Evolutionary conservation across 176 grass and related monocot species (phyloP).

Genomic region (Coix lacrymajobi): DNA sequence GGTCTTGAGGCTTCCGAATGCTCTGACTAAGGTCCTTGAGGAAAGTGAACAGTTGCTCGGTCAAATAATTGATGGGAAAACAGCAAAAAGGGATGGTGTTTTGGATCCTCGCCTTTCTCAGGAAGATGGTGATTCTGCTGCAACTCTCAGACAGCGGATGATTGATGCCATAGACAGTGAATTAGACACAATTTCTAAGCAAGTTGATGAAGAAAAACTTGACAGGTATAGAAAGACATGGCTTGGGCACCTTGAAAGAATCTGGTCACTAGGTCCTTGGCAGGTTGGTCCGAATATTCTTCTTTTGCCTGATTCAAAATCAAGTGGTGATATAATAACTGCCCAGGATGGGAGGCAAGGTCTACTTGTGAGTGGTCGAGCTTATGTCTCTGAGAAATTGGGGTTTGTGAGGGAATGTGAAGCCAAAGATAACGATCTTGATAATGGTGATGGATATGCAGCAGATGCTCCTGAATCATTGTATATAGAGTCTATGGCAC

Average conservation of each 20-base stretch:
- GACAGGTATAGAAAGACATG: conserved; percentile 49
- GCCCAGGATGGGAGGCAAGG: conserved; percentile 25
- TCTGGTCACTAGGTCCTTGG: conserved; percentile 64
- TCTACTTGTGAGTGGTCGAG: conserved; percentile 43
- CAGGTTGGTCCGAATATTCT: conserved; percentile 77
- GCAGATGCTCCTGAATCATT: too few species aligned
- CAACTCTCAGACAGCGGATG: conserved; percentile 50
- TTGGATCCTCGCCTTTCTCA: too few species aligned
- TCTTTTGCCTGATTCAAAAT: conserved; percentile 42
- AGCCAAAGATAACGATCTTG: too few species aligned
- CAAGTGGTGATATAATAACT: not conserved
- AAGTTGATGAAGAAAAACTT: conserved; percentile 57
- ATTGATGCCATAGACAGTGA: conserved; percentile 65
- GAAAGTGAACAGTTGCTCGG: conserved; percentile 64
- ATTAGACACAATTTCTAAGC: conserved; percentile 38
- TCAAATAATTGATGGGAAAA: conserved; percentile 57
- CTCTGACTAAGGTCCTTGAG: conserved; percentile 68
- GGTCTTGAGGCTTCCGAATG: conserved; percentile 65
- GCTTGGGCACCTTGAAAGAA: conserved; percentile 51
- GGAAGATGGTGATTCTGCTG: conserved; percentile 45
- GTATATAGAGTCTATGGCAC: too few species aligned
- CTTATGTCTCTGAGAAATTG: conserved; percentile 60
- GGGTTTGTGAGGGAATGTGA: too few species aligned
- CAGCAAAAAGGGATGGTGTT: too few species aligned
- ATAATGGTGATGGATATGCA: too few species aligned